phyloP scores from a whole-genome alignment of 306 rosid species.

The Spatholobus suberectus region DNA sequence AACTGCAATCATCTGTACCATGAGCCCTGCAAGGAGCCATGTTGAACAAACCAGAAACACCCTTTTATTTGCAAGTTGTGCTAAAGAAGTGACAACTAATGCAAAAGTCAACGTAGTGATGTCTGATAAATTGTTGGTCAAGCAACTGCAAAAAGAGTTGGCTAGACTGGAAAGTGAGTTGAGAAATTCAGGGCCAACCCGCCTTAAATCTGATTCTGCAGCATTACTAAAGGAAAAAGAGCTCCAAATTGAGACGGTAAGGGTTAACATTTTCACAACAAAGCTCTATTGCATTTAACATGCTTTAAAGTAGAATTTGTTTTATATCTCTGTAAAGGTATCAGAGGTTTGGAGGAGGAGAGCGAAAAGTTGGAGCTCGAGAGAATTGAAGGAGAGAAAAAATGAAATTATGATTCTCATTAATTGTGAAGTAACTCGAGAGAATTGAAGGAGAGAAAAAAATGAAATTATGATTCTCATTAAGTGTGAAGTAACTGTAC shows the following conservation, averaged over 20 bases:
- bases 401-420: no score
- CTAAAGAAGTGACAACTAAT: conserved; percentile 84
- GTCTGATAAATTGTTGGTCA: conserved; percentile 89
- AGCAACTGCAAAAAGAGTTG: conserved; percentile 86
- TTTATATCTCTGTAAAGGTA: conserved; percentile 3
- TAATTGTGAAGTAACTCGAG: no score
- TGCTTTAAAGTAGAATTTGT: background rate
- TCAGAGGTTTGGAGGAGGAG: no score
- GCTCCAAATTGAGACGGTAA: conserved; percentile 84
- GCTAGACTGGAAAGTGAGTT: conserved; percentile 75
- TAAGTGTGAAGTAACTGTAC: no score
- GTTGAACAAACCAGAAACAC: conserved; percentile 94
- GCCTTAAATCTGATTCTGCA: conserved; percentile 52
- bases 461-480: no score
- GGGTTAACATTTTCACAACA: conserved; percentile 6
- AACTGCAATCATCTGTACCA: conserved; percentile 95
- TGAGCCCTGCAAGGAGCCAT: conserved; percentile 92
- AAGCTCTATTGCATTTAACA: background rate
- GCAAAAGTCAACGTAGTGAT: conserved; percentile 90
- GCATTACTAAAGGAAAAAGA: conserved; percentile 75
- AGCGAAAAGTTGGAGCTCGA: no score
- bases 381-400: no score
- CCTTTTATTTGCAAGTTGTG: conserved; percentile 95
- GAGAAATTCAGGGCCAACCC: conserved; percentile 54
- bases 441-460: no score